These are phyloP conservation scores for Lachnellula suecica DNA, from an alignment of 2,329 filamentous ascomycete genomes.

Conservation along the genomic window DNA sequence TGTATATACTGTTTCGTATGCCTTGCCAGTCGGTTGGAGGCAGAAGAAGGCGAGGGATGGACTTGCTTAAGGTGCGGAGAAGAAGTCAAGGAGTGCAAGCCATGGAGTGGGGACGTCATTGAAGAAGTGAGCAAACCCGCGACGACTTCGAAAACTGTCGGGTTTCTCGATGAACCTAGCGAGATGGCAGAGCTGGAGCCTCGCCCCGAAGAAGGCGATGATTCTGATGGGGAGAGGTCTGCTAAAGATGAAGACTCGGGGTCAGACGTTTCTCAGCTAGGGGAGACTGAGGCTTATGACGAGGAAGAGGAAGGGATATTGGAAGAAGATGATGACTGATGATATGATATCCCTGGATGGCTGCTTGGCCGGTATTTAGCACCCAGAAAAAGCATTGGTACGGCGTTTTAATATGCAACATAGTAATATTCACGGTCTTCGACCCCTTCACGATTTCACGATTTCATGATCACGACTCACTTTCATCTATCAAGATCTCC, in stretches of 20 bases:
- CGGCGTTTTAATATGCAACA: neutral
- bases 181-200: constrained; percentile 22
- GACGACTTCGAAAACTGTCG: constrained; percentile 54
- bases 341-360: neutral
- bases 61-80: constrained; percentile 86
- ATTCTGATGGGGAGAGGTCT: constrained; percentile 27
- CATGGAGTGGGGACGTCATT: constrained; percentile 89
- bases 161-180: constrained; percentile 50
- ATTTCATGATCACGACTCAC: too few relatives aligned
- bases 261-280: constrained; percentile 22
- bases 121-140: constrained; percentile 44
- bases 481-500: too few relatives aligned
- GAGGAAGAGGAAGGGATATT: constrained; percentile 27
- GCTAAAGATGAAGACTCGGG: constrained; percentile 9
- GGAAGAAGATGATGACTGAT: constrained; percentile 22
- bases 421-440: too few relatives aligned
- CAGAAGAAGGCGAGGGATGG: constrained; percentile 94
- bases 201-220: constrained; percentile 18
- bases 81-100: constrained; percentile 78
- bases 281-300: constrained; percentile 28
- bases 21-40: constrained; percentile 83
- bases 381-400: neutral
- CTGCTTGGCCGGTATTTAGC: neutral
- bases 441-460: too few relatives aligned
- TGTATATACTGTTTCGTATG: constrained; percentile 97